These are phyloP conservation scores for Agroathelia rolfsii DNA, from an alignment of 1,284 basidiomycete species.

Conservation along the genomic window DNA sequence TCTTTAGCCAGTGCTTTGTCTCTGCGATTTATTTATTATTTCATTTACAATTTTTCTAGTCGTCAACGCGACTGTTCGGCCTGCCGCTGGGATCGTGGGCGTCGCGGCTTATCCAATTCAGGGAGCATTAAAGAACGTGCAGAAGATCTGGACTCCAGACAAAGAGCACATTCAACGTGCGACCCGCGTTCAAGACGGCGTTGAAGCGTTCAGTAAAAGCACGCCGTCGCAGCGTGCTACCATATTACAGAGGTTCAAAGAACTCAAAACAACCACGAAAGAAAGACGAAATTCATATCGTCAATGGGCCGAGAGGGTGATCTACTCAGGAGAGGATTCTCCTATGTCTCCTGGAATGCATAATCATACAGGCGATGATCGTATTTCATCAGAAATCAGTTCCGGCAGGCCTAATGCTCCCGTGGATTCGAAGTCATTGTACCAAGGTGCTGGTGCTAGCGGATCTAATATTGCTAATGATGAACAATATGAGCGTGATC, in stretches of 20 bases:
- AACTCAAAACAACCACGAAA: slow-evolving; percentile 21
- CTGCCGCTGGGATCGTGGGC: slow-evolving; percentile 36
- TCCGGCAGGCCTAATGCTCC: no score
- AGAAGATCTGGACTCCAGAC: slow-evolving; percentile 18
- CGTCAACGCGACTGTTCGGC: slow-evolving; percentile 33
- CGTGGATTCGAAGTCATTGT: no score
- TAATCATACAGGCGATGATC: no score
- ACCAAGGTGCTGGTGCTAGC: no score
- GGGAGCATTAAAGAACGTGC: slow-evolving; percentile 30
- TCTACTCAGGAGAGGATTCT: no score
- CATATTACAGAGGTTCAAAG: slow-evolving; percentile 30
- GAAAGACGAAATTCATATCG: slow-evolving; percentile 25
- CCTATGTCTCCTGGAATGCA: no score
- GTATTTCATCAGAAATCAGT: no score
- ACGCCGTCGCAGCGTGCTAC: slow-evolving; percentile 21
- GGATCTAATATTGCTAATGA: no score
- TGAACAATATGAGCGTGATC: no score
- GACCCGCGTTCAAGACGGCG: slow-evolving; percentile 29
- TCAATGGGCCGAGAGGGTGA: slow-evolving; percentile 25
- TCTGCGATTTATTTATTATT: slow-evolving; percentile 1
- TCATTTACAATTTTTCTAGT: slow-evolving; percentile 19
- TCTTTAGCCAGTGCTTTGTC: neutral
- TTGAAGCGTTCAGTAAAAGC: slow-evolving; percentile 24
- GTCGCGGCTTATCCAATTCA: slow-evolving; percentile 31
- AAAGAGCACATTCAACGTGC: slow-evolving; percentile 23